A percentile compares a stretch with the other conserved stretches of the same genome.
phyloP scores from a whole-genome alignment of 2,329 filamentous ascomycete genomes.

The Albophoma yamanashiensis region DNA sequence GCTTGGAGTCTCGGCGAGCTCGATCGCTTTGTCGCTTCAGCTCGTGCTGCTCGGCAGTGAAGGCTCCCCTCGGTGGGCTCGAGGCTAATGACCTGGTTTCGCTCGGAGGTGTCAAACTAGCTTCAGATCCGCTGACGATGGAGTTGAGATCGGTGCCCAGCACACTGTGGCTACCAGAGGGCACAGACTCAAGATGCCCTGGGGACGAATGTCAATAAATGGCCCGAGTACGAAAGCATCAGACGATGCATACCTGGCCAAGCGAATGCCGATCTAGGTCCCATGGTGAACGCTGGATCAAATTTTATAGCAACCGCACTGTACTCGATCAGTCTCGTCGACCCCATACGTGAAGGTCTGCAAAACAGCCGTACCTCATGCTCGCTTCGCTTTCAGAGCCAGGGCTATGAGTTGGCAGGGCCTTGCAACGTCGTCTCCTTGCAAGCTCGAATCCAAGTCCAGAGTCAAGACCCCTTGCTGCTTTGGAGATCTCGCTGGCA shows the following conservation, averaged over 20 bases:
- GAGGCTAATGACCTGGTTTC: slow-evolving; percentile 42
- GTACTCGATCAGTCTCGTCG: background rate
- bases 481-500: background rate
- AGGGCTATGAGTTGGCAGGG: background rate
- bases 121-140: slow-evolving; percentile 35
- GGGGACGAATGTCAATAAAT: slow-evolving; percentile 1
- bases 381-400: slow-evolving; percentile 8
- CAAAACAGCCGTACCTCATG: slow-evolving; percentile 22
- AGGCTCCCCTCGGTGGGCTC: slow-evolving; percentile 42
- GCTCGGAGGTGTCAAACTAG: slow-evolving; percentile 39
- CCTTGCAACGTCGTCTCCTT: background rate
- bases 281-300: slow-evolving; percentile 41
- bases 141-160: slow-evolving; percentile 34
- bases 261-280: slow-evolving; percentile 35
- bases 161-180: slow-evolving; percentile 19
- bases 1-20: slow-evolving; percentile 46
- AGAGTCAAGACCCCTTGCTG: background rate
- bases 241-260: slow-evolving; percentile 32
- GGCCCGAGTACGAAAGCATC: background rate
- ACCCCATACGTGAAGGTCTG: background rate
- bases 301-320: slow-evolving; percentile 41
- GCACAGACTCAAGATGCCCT: slow-evolving; percentile 24
- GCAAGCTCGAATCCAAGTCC: background rate
- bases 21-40: slow-evolving; percentile 51
- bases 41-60: slow-evolving; percentile 51